A percentile compares a stretch with the other conserved stretches of the same genome.
phyloP scores from a whole-genome alignment of 495 filamentous ascomycete species.

The Stereocaulon alpinum region DNA sequence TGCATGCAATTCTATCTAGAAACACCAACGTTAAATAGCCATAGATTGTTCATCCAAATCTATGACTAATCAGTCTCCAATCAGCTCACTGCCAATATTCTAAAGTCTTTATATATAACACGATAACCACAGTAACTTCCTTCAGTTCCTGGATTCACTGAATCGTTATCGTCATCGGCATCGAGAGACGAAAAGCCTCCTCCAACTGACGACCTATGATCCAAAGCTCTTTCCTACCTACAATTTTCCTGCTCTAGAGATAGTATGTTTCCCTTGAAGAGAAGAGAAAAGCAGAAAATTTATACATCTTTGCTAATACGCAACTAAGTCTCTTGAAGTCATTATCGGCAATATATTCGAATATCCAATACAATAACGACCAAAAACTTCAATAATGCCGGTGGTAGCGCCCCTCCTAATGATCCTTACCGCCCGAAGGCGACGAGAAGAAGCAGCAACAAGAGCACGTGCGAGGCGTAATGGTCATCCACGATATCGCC shows the following conservation, averaged over 20 bases:
- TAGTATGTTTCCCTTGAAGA: not conserved
- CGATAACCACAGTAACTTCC: too few relatives aligned
- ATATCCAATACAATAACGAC: not conserved
- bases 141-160: not conserved
- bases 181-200: not conserved
- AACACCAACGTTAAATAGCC: too few relatives aligned
- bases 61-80: too few relatives aligned
- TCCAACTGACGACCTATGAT: not conserved
- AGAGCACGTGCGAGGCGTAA: not conserved
- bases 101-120: too few relatives aligned
- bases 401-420: not conserved
- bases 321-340: not conserved
- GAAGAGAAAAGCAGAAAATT: not conserved
- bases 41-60: too few relatives aligned
- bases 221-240: not conserved
- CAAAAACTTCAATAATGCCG: constrained; percentile 3
- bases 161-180: not conserved
- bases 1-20: too few relatives aligned
- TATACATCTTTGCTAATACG: constrained; percentile 1
- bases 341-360: not conserved
- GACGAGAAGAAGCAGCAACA: not conserved
- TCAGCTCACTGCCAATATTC: too few relatives aligned
- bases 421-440: not conserved
- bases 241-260: not conserved
- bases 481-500: constrained; percentile 1